phyloP scores from a whole-genome alignment of 441 rosid genomes.

The Euphorbia corollata region DNA sequence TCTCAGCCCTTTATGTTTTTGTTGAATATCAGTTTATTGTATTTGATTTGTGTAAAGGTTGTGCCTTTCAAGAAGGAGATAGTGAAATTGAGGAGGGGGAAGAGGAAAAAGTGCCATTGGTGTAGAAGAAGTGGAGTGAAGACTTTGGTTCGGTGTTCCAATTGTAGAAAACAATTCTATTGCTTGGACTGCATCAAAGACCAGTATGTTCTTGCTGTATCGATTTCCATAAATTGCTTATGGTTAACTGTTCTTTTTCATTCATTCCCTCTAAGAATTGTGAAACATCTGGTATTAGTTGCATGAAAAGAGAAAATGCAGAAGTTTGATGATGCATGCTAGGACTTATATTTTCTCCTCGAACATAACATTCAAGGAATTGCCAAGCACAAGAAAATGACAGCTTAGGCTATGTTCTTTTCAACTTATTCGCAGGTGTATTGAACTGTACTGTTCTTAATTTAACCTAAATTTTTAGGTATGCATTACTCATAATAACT shows the following conservation, averaged over 20 bases:
- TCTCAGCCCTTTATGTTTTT: neutral
- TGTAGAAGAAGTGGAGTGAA: slow-evolving; percentile 52
- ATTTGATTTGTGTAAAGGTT: slow-evolving; percentile 30
- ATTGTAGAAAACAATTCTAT: slow-evolving; percentile 59
- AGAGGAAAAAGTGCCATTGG: slow-evolving; percentile 81
- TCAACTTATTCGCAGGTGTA: no score
- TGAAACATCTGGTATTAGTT: neutral
- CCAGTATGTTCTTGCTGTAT: slow-evolving; percentile 36
- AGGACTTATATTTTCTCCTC: neutral
- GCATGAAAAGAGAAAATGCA: neutral
- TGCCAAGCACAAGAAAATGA: neutral
- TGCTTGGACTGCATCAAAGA: slow-evolving; percentile 70
- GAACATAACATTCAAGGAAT: neutral
- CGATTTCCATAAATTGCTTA: slow-evolving; percentile 3
- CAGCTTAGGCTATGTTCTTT: no score
- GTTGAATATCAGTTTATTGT: neutral
- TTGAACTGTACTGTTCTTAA: no score
- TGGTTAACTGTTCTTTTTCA: neutral
- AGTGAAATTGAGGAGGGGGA: slow-evolving; percentile 46
- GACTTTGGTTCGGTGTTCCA: slow-evolving; percentile 58
- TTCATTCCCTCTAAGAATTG: neutral
- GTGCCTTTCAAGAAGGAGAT: slow-evolving; percentile 53
- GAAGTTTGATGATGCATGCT: neutral
- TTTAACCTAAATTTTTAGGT: no score
- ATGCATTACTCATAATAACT: no score